Conservation (phyloP, 768 basidiomycete genomes). For the Suillus placidus region DNA sequence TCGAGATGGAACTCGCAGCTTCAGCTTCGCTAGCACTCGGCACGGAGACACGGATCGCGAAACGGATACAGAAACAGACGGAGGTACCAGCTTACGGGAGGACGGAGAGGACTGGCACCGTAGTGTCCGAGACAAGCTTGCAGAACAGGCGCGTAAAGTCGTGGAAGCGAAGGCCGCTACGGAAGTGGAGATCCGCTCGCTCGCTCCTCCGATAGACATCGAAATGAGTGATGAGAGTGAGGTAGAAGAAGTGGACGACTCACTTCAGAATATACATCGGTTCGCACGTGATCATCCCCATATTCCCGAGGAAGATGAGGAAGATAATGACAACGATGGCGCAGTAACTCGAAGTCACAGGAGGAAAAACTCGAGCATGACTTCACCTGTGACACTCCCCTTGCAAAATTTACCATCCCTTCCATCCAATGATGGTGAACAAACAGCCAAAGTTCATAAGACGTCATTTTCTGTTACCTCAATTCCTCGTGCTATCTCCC, state of each 20-base stretch:
- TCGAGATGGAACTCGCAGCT: slow-evolving; percentile 64
- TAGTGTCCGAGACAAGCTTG: slow-evolving; percentile 63
- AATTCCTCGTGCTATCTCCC: slow-evolving; percentile 19
- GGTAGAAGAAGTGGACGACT: slow-evolving; percentile 56
- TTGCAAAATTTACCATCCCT: slow-evolving; percentile 19
- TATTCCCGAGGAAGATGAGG: slow-evolving; percentile 75
- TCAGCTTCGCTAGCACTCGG: slow-evolving; percentile 74
- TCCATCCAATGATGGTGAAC: slow-evolving; percentile 16
- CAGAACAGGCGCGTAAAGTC: slow-evolving; percentile 66
- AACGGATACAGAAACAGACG: slow-evolving; percentile 52
- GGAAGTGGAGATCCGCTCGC: slow-evolving; percentile 49
- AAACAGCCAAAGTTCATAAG: slow-evolving; percentile 21
- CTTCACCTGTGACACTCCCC: slow-evolving; percentile 39
- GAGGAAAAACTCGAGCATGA: slow-evolving; percentile 24
- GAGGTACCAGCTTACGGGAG: slow-evolving; percentile 50
- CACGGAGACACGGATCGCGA: slow-evolving; percentile 52
- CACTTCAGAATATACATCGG: slow-evolving; percentile 38
- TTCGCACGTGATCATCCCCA: slow-evolving; percentile 54
- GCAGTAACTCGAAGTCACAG: slow-evolving; percentile 29
- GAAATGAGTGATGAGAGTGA: slow-evolving; percentile 84
- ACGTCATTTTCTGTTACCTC: slow-evolving; percentile 16
- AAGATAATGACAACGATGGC: slow-evolving; percentile 38
- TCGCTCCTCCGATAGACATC: slow-evolving; percentile 68
- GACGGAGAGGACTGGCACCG: slow-evolving; percentile 64
- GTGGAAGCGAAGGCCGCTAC: slow-evolving; percentile 44